These are phyloP conservation scores for Apiotrichum domesticum DNA, from an alignment of 1,284 basidiomycete species.

Conservation along the genomic window DNA sequence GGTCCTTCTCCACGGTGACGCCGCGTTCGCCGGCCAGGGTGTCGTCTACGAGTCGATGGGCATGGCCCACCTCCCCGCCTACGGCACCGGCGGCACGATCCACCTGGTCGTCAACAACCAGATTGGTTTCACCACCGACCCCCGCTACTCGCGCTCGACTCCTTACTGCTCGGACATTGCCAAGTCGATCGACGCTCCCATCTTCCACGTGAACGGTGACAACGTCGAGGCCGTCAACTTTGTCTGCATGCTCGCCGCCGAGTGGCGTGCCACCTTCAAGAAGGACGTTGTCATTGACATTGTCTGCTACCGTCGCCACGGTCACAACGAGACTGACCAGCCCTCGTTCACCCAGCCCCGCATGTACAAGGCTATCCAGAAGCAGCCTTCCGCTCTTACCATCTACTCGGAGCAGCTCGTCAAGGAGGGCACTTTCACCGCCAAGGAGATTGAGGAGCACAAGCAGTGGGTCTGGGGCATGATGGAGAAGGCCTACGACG, in stretches of 20 bases:
- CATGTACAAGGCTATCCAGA: conserved; percentile 97
- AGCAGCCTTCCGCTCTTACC: conserved; percentile 85
- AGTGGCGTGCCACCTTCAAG: conserved; percentile 97
- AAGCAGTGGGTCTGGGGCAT: conserved; percentile 99
- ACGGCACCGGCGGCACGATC: conserved; percentile 96
- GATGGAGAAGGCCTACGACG: conserved; percentile 87
- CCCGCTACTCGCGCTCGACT: conserved; percentile 93
- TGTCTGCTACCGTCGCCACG: conserved; percentile 97
- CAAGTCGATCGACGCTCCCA: conserved; percentile 96
- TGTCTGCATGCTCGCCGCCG: conserved; percentile 94
- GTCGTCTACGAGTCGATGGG: conserved; percentile 99
- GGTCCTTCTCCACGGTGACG: conserved; percentile 94
- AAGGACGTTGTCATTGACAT: conserved; percentile 98
- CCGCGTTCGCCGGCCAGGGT: conserved; percentile 97
- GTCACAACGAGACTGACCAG: conserved; percentile 99
- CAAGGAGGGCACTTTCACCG: conserved; percentile 87
- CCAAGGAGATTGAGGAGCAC: conserved; percentile 96
- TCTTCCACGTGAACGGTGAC: conserved; percentile 99
- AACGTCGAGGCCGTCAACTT: conserved; percentile 98
- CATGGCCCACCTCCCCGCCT: conserved; percentile 89
- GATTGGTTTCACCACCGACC: conserved; percentile 99
- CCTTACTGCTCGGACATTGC: conserved; percentile 99
- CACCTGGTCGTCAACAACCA: conserved; percentile 99
- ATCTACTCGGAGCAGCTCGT: conserved; percentile 88
- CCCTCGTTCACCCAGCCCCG: conserved; percentile 97